phyloP scores from a whole-genome alignment of 495 filamentous ascomycete genomes.

The Daldinia childiae region DNA sequence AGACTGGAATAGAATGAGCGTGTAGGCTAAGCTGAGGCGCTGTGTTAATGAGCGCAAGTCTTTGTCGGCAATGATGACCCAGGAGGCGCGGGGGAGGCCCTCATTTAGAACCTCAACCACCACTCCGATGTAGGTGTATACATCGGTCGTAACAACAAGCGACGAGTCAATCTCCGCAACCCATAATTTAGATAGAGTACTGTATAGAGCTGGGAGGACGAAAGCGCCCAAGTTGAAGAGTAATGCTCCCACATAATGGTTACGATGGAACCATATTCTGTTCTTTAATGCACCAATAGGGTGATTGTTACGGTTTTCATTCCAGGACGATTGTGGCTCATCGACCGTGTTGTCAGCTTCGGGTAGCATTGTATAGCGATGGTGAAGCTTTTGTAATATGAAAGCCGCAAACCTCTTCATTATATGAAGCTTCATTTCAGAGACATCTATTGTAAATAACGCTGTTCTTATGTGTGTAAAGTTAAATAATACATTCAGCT shows the following conservation, averaged over 20 bases:
- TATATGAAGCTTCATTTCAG: background rate
- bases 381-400: conserved; percentile 3
- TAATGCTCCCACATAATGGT: conserved; percentile 64
- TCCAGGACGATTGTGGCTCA: background rate
- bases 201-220: conserved; percentile 73
- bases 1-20: conserved; percentile 68
- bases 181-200: conserved; percentile 77
- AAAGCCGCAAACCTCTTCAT: background rate
- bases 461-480: background rate
- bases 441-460: background rate
- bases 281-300: background rate
- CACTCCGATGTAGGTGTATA: conserved; percentile 66
- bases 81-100: conserved; percentile 74
- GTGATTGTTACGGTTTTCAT: background rate
- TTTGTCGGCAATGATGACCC: conserved; percentile 75
- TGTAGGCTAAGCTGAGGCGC: conserved; percentile 69
- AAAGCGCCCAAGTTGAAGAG: conserved; percentile 72
- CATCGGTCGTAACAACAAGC: conserved; percentile 74
- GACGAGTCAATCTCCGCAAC: conserved; percentile 73
- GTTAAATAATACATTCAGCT: background rate
- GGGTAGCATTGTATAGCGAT: conserved; percentile 19
- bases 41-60: conserved; percentile 60
- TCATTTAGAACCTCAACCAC: conserved; percentile 78
- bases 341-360: conserved; percentile 6
- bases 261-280: conserved; percentile 22